These are phyloP conservation scores for Agaricus blazei DNA, from an alignment of 768 basidiomycete species.

Conservation along the genomic window DNA sequence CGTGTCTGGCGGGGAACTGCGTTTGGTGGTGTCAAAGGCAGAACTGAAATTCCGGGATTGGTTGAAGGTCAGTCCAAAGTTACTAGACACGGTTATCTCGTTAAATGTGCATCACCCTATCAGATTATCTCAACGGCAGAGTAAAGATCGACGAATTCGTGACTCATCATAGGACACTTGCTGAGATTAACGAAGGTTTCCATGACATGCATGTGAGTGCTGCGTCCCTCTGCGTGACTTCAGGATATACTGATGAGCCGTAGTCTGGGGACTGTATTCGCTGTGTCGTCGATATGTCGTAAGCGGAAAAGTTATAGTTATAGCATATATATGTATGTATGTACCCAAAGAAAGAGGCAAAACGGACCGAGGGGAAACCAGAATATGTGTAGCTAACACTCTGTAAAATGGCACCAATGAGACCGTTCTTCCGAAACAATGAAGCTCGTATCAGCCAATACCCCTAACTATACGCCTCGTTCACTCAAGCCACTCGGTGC, in stretches of 20 bases:
- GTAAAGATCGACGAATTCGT: slow-evolving; percentile 96
- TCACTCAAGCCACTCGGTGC: slow-evolving; percentile 42
- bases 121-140: slow-evolving; percentile 78
- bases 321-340: neutral
- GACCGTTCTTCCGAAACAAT: neutral
- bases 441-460: neutral
- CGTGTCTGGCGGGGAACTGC: slow-evolving; percentile 93
- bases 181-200: slow-evolving; percentile 84
- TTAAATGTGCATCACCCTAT: neutral
- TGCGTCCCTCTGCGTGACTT: neutral
- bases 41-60: slow-evolving; percentile 90
- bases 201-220: slow-evolving; percentile 91
- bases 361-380: neutral
- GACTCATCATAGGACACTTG: slow-evolving; percentile 74
- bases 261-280: slow-evolving; percentile 88
- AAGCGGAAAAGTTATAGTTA: slow-evolving; percentile 12
- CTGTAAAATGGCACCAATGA: neutral
- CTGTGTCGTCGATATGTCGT: slow-evolving; percentile 89
- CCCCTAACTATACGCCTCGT: slow-evolving; percentile 33
- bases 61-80: slow-evolving; percentile 62
- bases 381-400: neutral
- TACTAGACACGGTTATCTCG: neutral
- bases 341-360: neutral
- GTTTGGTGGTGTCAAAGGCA: slow-evolving; percentile 97
- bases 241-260: neutral